phyloP scores from a whole-genome alignment of 129 eudicot species.

The Saussurea involucrata region DNA sequence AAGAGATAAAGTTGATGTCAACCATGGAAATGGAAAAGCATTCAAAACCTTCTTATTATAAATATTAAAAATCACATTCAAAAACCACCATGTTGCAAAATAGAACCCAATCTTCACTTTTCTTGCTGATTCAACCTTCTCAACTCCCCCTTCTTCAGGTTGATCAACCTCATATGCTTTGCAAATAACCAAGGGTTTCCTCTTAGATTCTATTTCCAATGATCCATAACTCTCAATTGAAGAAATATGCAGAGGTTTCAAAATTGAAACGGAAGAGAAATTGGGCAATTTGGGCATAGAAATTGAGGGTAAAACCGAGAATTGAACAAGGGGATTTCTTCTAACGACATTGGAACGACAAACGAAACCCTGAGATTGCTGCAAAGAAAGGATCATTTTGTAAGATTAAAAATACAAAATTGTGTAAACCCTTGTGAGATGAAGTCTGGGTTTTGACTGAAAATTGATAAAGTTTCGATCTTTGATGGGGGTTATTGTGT shows the following conservation, averaged over 20 bases:
- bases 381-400: slow-evolving; percentile 28
- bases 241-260: slow-evolving; percentile 37
- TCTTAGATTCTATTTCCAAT: slow-evolving; percentile 4
- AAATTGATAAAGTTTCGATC: not conserved
- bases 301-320: slow-evolving; percentile 18
- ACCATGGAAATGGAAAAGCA: slow-evolving; percentile 77
- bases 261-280: not conserved
- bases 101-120: slow-evolving; percentile 62
- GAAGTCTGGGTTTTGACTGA: slow-evolving; percentile 13
- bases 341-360: not conserved
- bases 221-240: slow-evolving; percentile 25
- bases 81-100: slow-evolving; percentile 72
- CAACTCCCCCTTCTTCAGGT: slow-evolving; percentile 30
- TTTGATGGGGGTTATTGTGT: slow-evolving; percentile 13
- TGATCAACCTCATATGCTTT: slow-evolving; percentile 54
- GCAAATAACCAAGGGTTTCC: slow-evolving; percentile 20
- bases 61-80: slow-evolving; percentile 66
- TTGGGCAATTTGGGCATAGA: slow-evolving; percentile 5
- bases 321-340: slow-evolving; percentile 20
- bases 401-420: not conserved
- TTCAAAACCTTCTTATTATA: slow-evolving; percentile 70
- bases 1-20: slow-evolving; percentile 64
- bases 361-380: slow-evolving; percentile 5
- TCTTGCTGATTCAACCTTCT: slow-evolving; percentile 52
- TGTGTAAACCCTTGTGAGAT: not conserved